These are phyloP conservation scores for Talaromyces sp. DNA, from an alignment of 2,329 filamentous ascomycete species.

Conservation along the genomic window DNA sequence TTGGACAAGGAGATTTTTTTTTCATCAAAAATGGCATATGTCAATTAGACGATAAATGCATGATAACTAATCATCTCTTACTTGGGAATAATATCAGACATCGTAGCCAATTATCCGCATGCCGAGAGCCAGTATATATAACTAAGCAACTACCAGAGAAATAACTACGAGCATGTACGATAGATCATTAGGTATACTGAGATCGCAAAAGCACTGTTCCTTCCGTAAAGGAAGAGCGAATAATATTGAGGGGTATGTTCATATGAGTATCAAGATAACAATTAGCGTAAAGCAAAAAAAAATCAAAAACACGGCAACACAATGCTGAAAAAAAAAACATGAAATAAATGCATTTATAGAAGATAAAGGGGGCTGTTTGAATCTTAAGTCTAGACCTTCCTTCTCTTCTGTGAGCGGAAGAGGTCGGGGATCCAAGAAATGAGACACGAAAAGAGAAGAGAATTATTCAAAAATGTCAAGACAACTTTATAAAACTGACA, in stretches of 20 bases:
- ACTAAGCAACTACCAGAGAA: neutral
- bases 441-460: neutral
- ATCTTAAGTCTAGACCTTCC: neutral
- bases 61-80: too few species aligned
- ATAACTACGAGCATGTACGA: neutral
- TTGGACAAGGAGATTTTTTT: neutral
- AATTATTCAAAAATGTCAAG: neutral
- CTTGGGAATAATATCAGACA: too few species aligned
- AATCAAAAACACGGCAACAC: neutral
- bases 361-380: neutral
- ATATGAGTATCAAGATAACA: neutral
- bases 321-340: neutral
- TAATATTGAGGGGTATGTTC: constrained; percentile 8
- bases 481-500: neutral
- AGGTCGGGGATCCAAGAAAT: neutral
- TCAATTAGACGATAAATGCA: neutral
- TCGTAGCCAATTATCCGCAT: too few species aligned
- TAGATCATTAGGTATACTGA: neutral
- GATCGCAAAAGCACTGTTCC: neutral
- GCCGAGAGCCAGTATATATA: neutral
- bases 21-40: neutral
- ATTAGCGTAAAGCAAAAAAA: neutral
- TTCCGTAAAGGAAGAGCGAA: constrained; percentile 3
- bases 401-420: neutral
- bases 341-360: neutral